These are phyloP conservation scores for Anthracocystis setariae DNA, from an alignment of 1,284 basidiomycete species.

Conservation along the genomic window DNA sequence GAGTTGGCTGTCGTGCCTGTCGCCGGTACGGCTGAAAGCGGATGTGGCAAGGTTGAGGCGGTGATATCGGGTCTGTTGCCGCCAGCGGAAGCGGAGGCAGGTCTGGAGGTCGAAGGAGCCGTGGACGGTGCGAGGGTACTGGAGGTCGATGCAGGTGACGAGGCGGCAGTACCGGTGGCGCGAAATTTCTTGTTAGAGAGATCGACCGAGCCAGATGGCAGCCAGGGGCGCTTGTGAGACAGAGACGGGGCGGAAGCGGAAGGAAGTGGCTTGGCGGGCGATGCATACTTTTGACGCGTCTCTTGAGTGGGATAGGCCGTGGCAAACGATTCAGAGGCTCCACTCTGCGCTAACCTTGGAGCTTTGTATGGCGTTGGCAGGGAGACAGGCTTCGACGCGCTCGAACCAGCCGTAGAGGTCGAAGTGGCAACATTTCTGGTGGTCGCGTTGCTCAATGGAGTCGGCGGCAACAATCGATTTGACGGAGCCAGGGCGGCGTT, in stretches of 20 bases:
- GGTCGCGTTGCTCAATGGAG: slow-evolving; percentile 24
- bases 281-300: slow-evolving; percentile 53
- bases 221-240: slow-evolving; percentile 40
- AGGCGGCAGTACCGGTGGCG: not conserved
- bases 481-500: slow-evolving; percentile 19
- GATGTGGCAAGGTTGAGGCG: slow-evolving; percentile 4
- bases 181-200: slow-evolving; percentile 37
- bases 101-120: not conserved
- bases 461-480: slow-evolving; percentile 33
- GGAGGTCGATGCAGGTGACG: slow-evolving; percentile 9
- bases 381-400: slow-evolving; percentile 14
- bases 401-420: slow-evolving; percentile 3
- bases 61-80: not conserved
- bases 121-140: not conserved
- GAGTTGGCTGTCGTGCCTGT: slow-evolving; percentile 11
- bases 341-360: slow-evolving; percentile 19
- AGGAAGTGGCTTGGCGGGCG: slow-evolving; percentile 36
- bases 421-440: slow-evolving; percentile 14
- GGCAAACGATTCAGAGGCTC: slow-evolving; percentile 44
- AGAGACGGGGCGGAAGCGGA: slow-evolving; percentile 7
- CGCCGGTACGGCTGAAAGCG: slow-evolving; percentile 7
- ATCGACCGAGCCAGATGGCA: slow-evolving; percentile 24
- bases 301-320: slow-evolving; percentile 50
- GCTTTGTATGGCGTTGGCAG: slow-evolving; percentile 47
- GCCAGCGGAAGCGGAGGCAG: slow-evolving; percentile 10